phyloP scores from a whole-genome alignment of 2,329 filamentous ascomycete genomes.

The Trichoderma atroviride region DNA sequence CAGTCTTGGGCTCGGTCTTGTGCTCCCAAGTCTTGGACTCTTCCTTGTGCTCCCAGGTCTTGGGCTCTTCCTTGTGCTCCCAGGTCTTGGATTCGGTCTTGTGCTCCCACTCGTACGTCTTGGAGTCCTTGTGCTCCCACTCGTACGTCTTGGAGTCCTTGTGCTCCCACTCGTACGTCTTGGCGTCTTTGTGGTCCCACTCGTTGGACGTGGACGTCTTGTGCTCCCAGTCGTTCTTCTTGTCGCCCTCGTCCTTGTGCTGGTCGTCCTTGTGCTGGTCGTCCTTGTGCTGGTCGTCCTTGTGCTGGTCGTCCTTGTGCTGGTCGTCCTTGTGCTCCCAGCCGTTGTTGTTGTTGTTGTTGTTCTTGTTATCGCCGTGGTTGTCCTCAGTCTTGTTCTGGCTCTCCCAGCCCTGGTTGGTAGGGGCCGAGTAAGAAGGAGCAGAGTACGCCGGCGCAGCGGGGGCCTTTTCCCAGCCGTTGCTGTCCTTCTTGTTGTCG shows the following conservation, averaged over 20 bases:
- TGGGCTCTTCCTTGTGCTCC: background rate
- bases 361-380: background rate
- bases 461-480: background rate
- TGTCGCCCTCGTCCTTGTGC: background rate
- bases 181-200: background rate
- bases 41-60: background rate
- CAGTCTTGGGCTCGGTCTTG: background rate
- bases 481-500: background rate
- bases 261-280: background rate
- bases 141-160: background rate
- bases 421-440: background rate
- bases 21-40: background rate
- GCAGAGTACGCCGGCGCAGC: background rate
- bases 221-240: background rate
- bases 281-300: background rate
- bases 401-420: background rate
- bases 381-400: background rate
- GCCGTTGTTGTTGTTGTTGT: background rate
- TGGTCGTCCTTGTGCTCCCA: background rate
- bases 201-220: background rate
- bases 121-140: background rate
- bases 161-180: background rate
- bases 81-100: background rate
- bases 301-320: background rate
- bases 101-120: background rate